Percentiles rank a stretch among this genome's conserved stretches.
phyloP scores from a whole-genome alignment of 108 stramenopile species.

The Cyclotella baltica region DNA sequence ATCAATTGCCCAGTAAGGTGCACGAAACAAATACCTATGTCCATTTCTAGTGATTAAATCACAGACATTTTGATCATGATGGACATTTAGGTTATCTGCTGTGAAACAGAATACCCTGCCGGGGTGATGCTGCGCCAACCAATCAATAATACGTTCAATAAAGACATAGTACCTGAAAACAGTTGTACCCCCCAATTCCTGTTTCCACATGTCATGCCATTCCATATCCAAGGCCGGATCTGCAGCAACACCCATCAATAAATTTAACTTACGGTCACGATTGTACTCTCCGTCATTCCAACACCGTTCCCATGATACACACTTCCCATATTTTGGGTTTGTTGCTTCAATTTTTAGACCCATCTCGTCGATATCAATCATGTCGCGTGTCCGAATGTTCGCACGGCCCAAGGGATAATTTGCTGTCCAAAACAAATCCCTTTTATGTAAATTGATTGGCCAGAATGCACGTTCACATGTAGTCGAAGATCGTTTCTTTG shows the following conservation, averaged over 20 bases:
- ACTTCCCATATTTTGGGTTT: conserved; percentile 14
- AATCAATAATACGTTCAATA: conserved; percentile 19
- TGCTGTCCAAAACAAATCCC: conserved; percentile 24
- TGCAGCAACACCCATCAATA: conserved; percentile 27
- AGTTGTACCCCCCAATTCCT: conserved; percentile 32
- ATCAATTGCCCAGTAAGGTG: conserved; percentile 26
- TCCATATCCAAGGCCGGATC: conserved; percentile 17
- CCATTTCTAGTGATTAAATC: conserved; percentile 9
- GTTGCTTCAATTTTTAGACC: conserved; percentile 21
- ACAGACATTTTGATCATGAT: conserved; percentile 13
- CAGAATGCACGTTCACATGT: conserved; percentile 25
- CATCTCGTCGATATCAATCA: conserved; percentile 30
- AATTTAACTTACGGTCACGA: conserved; percentile 19
- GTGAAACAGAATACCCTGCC: conserved; percentile 25
- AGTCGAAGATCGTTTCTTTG: conserved; percentile 19
- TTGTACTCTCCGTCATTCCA: conserved; percentile 26
- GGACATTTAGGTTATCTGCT: conserved; percentile 32
- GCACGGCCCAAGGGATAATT: conserved; percentile 25
- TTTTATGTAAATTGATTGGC: conserved; percentile 19
- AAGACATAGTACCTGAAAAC: conserved; percentile 13
- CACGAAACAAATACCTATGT: conserved; percentile 25
- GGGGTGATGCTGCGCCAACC: conserved; percentile 8
- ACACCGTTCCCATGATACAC: conserved; percentile 5
- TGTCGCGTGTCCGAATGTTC: conserved; percentile 9
- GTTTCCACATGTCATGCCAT: conserved; percentile 17